Percentiles rank a stretch among this genome's conserved stretches.
These are phyloP conservation scores for Candida bentonensis DNA, from an alignment of 805 yeast species.

Conservation along the genomic window DNA sequence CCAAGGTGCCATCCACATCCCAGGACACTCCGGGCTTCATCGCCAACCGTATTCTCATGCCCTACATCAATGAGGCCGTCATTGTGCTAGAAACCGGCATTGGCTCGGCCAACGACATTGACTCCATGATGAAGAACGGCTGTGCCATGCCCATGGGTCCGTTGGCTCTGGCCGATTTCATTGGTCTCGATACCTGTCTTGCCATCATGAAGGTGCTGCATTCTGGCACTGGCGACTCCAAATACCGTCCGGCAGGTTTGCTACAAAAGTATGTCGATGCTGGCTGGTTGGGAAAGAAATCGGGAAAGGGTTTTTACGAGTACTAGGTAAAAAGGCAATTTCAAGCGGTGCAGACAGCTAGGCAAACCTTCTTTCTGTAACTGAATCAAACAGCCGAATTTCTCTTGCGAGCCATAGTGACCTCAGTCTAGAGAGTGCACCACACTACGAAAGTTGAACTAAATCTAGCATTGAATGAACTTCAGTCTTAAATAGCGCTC, in stretches of 20 bases:
- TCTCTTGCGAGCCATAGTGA: too few relatives aligned
- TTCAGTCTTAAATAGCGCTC: too few relatives aligned
- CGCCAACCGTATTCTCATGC: slow-evolving; percentile 29
- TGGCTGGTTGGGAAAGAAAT: slow-evolving; percentile 27
- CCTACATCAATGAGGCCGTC: slow-evolving; percentile 31
- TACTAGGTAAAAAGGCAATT: slow-evolving; percentile 17
- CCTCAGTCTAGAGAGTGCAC: too few relatives aligned
- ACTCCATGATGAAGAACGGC: slow-evolving; percentile 30
- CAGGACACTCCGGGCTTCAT: slow-evolving; percentile 29
- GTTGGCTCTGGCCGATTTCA: slow-evolving; percentile 28
- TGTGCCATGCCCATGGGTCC: slow-evolving; percentile 37
- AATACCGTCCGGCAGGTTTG: slow-evolving; percentile 27
- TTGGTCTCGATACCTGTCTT: slow-evolving; percentile 30
- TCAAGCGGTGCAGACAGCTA: too few relatives aligned
- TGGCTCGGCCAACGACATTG: slow-evolving; percentile 28
- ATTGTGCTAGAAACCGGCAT: slow-evolving; percentile 26
- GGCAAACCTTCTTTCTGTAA: too few relatives aligned
- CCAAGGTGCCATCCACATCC: slow-evolving; percentile 25
- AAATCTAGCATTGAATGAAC: too few relatives aligned
- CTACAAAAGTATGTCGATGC: slow-evolving; percentile 28
- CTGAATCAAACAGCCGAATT: too few relatives aligned
- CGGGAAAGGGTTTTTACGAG: slow-evolving; percentile 29
- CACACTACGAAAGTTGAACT: too few relatives aligned
- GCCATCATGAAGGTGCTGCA: slow-evolving; percentile 28
- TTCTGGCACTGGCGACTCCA: slow-evolving; percentile 27